These are phyloP conservation scores for Trametes coccinea DNA, from an alignment of 768 basidiomycete species.

Conservation along the genomic window DNA sequence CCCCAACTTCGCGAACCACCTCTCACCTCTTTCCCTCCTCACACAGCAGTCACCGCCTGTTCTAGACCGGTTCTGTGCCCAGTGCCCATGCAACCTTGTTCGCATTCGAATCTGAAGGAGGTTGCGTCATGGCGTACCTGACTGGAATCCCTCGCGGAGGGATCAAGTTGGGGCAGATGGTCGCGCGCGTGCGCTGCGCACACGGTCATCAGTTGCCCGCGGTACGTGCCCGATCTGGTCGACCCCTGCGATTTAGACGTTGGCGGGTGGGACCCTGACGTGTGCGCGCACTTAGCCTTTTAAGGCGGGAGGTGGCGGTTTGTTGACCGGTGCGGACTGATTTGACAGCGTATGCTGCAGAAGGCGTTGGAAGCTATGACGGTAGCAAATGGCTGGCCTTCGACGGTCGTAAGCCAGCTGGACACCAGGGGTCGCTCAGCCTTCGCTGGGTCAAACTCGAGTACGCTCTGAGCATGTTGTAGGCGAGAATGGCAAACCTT, in stretches of 20 bases:
- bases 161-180: not conserved
- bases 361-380: not conserved
- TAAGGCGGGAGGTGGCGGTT: not conserved
- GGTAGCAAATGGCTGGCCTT: too few species aligned
- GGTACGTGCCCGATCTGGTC: not conserved
- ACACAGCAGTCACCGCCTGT: too few species aligned
- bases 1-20: not conserved
- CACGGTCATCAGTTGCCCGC: not conserved
- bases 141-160: not conserved
- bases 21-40: too few species aligned
- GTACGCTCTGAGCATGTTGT: too few species aligned
- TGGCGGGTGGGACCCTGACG: not conserved
- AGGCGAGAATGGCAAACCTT: too few species aligned
- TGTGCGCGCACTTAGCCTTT: slow-evolving; percentile 1
- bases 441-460: too few species aligned
- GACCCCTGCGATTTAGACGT: not conserved
- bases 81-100: too few species aligned
- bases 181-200: not conserved
- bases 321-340: not conserved
- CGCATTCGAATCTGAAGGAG: not conserved
- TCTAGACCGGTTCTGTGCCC: too few species aligned
- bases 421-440: too few species aligned
- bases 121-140: slow-evolving; percentile 14
- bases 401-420: too few species aligned
- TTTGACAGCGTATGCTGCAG: not conserved